These are phyloP conservation scores for Lipomyces spencermartinsiae DNA, from an alignment of 805 yeast species.

Conservation along the genomic window DNA sequence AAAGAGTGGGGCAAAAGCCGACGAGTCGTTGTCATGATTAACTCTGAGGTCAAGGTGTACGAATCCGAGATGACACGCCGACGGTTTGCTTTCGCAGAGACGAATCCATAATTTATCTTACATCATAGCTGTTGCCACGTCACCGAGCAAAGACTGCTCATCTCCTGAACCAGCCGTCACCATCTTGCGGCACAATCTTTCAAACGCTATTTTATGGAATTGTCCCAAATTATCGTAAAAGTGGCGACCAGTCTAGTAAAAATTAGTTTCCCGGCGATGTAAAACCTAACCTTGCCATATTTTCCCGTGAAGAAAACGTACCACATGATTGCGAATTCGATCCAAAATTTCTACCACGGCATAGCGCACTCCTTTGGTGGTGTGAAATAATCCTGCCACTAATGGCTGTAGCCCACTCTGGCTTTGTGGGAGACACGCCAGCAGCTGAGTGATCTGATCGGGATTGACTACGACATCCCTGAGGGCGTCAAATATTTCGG, in stretches of 20 bases:
- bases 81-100: no score
- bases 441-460: constrained; percentile 42
- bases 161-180: not conserved
- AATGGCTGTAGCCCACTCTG: constrained; percentile 9
- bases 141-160: not conserved
- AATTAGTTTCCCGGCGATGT: not conserved
- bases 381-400: constrained; percentile 9
- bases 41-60: no score
- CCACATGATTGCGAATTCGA: constrained; percentile 12
- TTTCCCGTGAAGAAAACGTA: not conserved
- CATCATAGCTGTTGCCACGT: not conserved
- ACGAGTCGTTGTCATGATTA: not conserved
- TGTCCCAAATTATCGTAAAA: constrained; percentile 2
- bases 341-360: constrained; percentile 10
- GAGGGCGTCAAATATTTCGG: constrained; percentile 39
- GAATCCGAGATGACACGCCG: no score
- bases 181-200: constrained; percentile 3
- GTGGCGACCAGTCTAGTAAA: constrained; percentile 2
- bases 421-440: constrained; percentile 12
- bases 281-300: not conserved
- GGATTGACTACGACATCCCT: constrained; percentile 40
- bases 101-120: no score
- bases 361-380: not conserved
- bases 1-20: not conserved
- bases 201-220: constrained; percentile 9